phyloP scores from a whole-genome alignment of 306 rosid species.

The Trichosanthes truncata region DNA sequence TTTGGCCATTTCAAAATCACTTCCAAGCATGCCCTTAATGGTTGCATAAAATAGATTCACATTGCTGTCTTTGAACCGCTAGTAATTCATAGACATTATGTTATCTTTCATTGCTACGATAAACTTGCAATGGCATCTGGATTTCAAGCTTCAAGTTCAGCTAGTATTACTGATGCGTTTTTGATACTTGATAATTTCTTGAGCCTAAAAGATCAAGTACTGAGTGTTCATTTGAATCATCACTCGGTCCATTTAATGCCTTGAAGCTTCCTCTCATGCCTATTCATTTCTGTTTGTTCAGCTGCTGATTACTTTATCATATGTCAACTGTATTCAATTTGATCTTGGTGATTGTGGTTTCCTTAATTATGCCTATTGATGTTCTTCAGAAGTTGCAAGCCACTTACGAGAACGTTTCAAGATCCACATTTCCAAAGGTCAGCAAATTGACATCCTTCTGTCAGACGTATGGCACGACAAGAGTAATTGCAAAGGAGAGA shows the following conservation, averaged over 20 bases:
- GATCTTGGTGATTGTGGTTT: conserved; percentile 9
- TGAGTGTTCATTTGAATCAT: not conserved
- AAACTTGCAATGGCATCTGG: not conserved
- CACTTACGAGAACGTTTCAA: conserved; percentile 41
- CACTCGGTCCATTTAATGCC: not conserved
- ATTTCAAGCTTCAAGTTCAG: not conserved
- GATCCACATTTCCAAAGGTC: conserved; percentile 33
- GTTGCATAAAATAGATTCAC: not conserved
- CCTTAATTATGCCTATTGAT: conserved; percentile 11
- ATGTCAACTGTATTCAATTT: not conserved
- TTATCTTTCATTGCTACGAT: not conserved
- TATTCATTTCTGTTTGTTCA: not conserved
- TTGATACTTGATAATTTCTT: not conserved
- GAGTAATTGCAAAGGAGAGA: conserved; percentile 34
- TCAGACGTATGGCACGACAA: conserved; percentile 18
- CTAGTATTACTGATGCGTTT: not conserved
- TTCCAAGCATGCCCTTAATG: not conserved
- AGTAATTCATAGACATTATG: not conserved
- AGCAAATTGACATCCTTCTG: conserved; percentile 28
- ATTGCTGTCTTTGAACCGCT: not conserved
- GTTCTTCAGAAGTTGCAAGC: conserved; percentile 44
- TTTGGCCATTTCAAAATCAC: not conserved
- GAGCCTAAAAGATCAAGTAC: not conserved
- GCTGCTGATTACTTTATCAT: not conserved
- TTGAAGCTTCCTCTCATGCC: not conserved